A percentile compares a stretch with the other conserved stretches of the same genome.
phyloP scores from a whole-genome alignment of 257 asterid genomes.

The Oldenlandia corymbosa region DNA sequence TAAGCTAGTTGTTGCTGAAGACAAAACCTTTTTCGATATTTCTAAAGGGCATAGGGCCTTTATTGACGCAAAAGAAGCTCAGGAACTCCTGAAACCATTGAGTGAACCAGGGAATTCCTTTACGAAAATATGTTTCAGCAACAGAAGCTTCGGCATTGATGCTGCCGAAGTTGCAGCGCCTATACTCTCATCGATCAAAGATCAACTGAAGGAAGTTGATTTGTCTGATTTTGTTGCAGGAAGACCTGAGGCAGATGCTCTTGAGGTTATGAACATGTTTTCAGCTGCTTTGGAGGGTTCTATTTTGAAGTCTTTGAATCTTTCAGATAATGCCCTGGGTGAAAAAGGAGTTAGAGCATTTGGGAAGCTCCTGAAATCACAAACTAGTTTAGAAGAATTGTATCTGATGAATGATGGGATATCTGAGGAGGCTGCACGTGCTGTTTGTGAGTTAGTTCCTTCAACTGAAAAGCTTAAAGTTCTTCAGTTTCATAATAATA shows the following conservation, averaged over 20 bases:
- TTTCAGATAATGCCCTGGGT: slow-evolving; percentile 91
- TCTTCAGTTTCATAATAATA: slow-evolving; percentile 89
- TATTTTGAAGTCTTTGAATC: slow-evolving; percentile 62
- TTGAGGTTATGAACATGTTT: slow-evolving; percentile 85
- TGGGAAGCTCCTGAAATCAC: slow-evolving; percentile 70
- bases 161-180: slow-evolving; percentile 87
- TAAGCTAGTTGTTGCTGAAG: slow-evolving; percentile 25
- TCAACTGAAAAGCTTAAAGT: slow-evolving; percentile 58
- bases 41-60: slow-evolving; percentile 84
- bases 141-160: slow-evolving; percentile 77
- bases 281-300: slow-evolving; percentile 87
- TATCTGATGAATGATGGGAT: slow-evolving; percentile 88
- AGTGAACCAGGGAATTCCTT: slow-evolving; percentile 63
- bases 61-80: slow-evolving; percentile 75
- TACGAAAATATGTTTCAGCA: slow-evolving; percentile 82
- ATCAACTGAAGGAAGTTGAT: slow-evolving; percentile 84
- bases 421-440: slow-evolving; percentile 90
- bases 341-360: slow-evolving; percentile 95
- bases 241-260: slow-evolving; percentile 89
- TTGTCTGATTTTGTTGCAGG: slow-evolving; percentile 96
- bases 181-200: slow-evolving; percentile 61
- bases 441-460: slow-evolving; percentile 81
- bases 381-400: slow-evolving; percentile 67
- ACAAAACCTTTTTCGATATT: slow-evolving; percentile 58
- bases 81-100: slow-evolving; percentile 64